A percentile compares a stretch with the other conserved stretches of the same genome.
These are phyloP conservation scores for Coniochaeta sp. DNA, from an alignment of 2,329 filamentous ascomycete species.

Conservation along the genomic window DNA sequence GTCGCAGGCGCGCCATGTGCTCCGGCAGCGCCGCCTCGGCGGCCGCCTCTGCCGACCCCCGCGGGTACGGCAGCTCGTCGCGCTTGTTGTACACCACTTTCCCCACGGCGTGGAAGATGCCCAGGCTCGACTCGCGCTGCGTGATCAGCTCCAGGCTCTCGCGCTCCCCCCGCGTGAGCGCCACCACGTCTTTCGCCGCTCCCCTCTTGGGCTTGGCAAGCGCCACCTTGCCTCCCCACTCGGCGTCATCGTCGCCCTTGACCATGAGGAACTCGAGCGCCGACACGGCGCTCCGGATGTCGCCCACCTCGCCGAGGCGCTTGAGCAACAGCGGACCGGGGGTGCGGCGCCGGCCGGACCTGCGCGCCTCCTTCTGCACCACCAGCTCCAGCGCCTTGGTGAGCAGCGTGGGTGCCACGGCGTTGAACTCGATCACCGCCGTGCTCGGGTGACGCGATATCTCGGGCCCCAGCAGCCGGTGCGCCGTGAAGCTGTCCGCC, in stretches of 20 bases:
- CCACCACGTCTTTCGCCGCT: slow-evolving; percentile 47
- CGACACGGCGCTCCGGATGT: slow-evolving; percentile 87
- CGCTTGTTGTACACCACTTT: slow-evolving; percentile 97
- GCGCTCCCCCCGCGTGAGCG: slow-evolving; percentile 67
- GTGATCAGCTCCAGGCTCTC: slow-evolving; percentile 76
- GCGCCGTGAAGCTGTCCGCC: slow-evolving; percentile 86
- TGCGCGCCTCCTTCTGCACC: slow-evolving; percentile 76
- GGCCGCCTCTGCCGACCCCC: slow-evolving; percentile 26
- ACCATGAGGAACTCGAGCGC: slow-evolving; percentile 89
- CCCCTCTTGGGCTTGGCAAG: slow-evolving; percentile 64
- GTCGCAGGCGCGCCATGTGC: slow-evolving; percentile 49
- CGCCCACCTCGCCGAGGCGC: slow-evolving; percentile 75
- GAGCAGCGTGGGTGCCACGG: slow-evolving; percentile 79
- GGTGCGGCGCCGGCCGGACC: slow-evolving; percentile 66
- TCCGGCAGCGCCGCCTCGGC: slow-evolving; percentile 49
- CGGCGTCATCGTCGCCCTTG: slow-evolving; percentile 65
- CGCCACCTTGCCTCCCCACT: slow-evolving; percentile 68
- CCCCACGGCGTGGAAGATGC: slow-evolving; percentile 92
- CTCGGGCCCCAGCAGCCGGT: slow-evolving; percentile 80
- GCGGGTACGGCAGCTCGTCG: slow-evolving; percentile 41
- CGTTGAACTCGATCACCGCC: slow-evolving; percentile 83
- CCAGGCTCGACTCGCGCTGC: slow-evolving; percentile 80
- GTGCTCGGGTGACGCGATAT: slow-evolving; percentile 76
- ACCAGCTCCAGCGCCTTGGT: slow-evolving; percentile 76
- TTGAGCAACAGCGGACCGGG: slow-evolving; percentile 75